phyloP scores from a whole-genome alignment of 192 early-diverging fungal species.

The Linnemannia hyalina region DNA sequence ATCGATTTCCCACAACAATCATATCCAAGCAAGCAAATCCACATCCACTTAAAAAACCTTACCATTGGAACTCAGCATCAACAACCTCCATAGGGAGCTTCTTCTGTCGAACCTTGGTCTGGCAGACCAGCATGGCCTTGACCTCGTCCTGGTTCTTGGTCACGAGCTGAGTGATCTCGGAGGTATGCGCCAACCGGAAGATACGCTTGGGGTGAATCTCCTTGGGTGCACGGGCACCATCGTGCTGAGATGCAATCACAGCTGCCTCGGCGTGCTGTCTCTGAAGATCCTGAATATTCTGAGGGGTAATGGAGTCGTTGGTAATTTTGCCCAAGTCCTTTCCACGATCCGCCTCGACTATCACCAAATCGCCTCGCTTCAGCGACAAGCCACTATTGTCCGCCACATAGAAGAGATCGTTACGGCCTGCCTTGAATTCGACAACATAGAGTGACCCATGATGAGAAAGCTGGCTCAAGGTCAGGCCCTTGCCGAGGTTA shows the following conservation, averaged over 20 bases:
- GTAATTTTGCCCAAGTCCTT: slow-evolving; percentile 92
- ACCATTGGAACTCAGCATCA: slow-evolving; percentile 99
- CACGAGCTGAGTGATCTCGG: slow-evolving; percentile 85
- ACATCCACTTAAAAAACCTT: slow-evolving; percentile 15
- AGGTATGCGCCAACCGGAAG: slow-evolving; percentile 81
- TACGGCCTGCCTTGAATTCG: slow-evolving; percentile 91
- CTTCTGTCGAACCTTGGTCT: slow-evolving; percentile 89
- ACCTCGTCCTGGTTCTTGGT: slow-evolving; percentile 91
- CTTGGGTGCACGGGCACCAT: slow-evolving; percentile 66
- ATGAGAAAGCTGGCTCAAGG: slow-evolving; percentile 59
- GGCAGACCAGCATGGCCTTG: slow-evolving; percentile 89
- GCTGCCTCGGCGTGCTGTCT: slow-evolving; percentile 59
- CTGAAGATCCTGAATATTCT: slow-evolving; percentile 62
- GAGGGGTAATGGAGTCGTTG: slow-evolving; percentile 72
- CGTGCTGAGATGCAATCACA: slow-evolving; percentile 61
- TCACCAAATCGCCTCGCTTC: slow-evolving; percentile 80
- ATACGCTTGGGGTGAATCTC: slow-evolving; percentile 95
- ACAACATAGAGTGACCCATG: slow-evolving; percentile 81
- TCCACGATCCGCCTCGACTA: slow-evolving; percentile 92
- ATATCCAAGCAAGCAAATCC: not conserved
- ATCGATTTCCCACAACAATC: not conserved
- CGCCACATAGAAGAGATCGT: slow-evolving; percentile 83
- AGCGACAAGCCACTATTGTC: slow-evolving; percentile 62
- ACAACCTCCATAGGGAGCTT: slow-evolving; percentile 96
- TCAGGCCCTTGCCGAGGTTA: slow-evolving; percentile 62